These are phyloP conservation scores for Naganishia antarctica DNA, from an alignment of 768 basidiomycete species.

Conservation along the genomic window DNA sequence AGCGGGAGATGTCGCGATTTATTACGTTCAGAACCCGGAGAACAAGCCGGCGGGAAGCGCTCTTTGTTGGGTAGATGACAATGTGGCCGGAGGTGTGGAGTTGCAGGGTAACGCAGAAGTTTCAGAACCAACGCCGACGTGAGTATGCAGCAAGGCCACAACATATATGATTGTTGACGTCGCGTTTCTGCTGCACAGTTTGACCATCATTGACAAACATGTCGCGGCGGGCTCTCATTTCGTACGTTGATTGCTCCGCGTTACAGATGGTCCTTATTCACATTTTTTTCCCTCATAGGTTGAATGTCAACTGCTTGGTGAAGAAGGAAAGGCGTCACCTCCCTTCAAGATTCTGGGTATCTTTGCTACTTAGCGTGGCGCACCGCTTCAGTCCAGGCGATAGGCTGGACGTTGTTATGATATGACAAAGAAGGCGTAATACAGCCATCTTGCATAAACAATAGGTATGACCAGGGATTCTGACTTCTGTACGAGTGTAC, in stretches of 20 bases:
- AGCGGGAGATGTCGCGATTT: slow-evolving; percentile 87
- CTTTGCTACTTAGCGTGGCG: slow-evolving; percentile 32
- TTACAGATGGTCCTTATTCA: slow-evolving; percentile 2
- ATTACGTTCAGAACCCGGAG: slow-evolving; percentile 73
- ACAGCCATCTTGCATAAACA: slow-evolving; percentile 4
- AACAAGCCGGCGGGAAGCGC: slow-evolving; percentile 56
- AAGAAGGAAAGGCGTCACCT: slow-evolving; percentile 63
- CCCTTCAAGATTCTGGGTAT: slow-evolving; percentile 88
- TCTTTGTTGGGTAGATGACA: slow-evolving; percentile 98
- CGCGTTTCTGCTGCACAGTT: slow-evolving; percentile 51
- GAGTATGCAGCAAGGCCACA: slow-evolving; percentile 47
- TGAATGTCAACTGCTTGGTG: slow-evolving; percentile 80
- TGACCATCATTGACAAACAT: slow-evolving; percentile 77
- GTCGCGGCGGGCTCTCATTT: slow-evolving; percentile 87
- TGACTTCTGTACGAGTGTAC: neutral
- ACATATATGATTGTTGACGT: slow-evolving; percentile 2
- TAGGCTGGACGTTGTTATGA: slow-evolving; percentile 4
- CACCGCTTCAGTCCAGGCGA: neutral
- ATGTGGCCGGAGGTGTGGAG: slow-evolving; percentile 68
- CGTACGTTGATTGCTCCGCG: slow-evolving; percentile 41
- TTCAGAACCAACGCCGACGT: slow-evolving; percentile 63
- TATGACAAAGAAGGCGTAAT: slow-evolving; percentile 11
- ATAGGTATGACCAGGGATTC: slow-evolving; percentile 14
- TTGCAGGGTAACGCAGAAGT: slow-evolving; percentile 73
- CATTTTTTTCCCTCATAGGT: slow-evolving; percentile 45